Percentiles rank a stretch among this genome's conserved stretches.
Evolutionary conservation across 208 protist genomes (phyloP).

Genomic region (Naegleria lovaniensis): DNA sequence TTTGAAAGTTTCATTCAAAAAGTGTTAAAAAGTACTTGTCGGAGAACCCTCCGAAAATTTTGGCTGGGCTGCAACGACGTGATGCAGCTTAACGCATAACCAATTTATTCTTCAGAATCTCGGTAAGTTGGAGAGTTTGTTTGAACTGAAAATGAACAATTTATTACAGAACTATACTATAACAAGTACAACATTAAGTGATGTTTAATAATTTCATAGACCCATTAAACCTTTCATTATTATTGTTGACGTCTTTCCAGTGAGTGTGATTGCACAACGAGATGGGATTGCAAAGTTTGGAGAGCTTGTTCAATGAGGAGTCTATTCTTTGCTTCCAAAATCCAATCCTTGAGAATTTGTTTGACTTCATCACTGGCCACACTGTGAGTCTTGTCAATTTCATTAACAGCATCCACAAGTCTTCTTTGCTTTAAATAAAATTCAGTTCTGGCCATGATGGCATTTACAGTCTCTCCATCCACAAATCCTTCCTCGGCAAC

Average conservation of each 20-base stretch:
- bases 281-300: not conserved
- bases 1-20: too few species aligned
- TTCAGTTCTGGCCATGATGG: not conserved
- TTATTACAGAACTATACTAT: too few species aligned
- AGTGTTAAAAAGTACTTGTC: too few species aligned
- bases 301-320: not conserved
- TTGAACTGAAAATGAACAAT: too few species aligned
- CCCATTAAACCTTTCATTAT: too few species aligned
- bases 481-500: conserved; percentile 8
- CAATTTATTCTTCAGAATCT: too few species aligned
- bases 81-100: too few species aligned
- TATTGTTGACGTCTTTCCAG: not conserved
- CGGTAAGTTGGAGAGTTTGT: too few species aligned
- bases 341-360: conserved; percentile 11
- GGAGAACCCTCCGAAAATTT: too few species aligned
- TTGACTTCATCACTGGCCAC: not conserved
- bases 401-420: not conserved
- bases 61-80: too few species aligned
- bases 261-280: not conserved
- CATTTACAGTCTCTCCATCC: not conserved
- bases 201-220: too few species aligned
- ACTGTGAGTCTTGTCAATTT: not conserved
- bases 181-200: too few species aligned
- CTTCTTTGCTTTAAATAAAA: conserved; percentile 1
- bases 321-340: not conserved